A percentile compares a stretch with the other conserved stretches of the same genome.
phyloP scores from a whole-genome alignment of 108 stramenopile genomes.

The Nitzschia sp. region DNA sequence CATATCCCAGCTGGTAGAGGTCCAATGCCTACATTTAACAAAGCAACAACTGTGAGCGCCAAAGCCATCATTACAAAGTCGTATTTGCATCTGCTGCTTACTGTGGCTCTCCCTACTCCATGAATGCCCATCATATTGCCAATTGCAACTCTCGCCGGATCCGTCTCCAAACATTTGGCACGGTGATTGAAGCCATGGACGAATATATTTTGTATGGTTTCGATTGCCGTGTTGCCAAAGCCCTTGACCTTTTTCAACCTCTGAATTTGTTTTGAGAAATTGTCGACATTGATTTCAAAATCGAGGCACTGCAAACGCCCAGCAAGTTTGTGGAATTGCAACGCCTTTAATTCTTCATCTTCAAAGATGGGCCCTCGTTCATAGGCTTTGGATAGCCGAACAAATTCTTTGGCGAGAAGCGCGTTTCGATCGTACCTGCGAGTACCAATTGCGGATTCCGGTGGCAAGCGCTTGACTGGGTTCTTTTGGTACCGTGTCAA shows the following conservation, averaged over 20 bases:
- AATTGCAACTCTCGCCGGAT: conserved; percentile 22
- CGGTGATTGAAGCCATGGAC: neutral
- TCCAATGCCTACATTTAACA: conserved; percentile 10
- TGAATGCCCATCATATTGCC: conserved; percentile 24
- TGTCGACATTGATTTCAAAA: conserved; percentile 33
- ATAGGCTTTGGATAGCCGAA: conserved; percentile 19
- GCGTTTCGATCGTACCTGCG: conserved; percentile 1
- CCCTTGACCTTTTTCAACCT: conserved; percentile 13
- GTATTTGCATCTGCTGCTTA: too few relatives aligned
- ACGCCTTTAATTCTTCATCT: conserved; percentile 25
- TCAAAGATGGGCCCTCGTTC: conserved; percentile 6
- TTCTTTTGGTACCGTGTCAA: neutral
- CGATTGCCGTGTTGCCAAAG: conserved; percentile 21
- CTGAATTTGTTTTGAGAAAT: neutral
- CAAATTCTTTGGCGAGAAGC: conserved; percentile 9
- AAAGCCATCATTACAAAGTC: too few relatives aligned
- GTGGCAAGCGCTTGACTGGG: neutral
- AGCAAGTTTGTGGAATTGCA: conserved; percentile 24
- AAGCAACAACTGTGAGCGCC: too few relatives aligned
- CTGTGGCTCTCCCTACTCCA: conserved; percentile 26
- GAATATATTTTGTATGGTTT: neutral
- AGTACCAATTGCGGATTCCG: too few relatives aligned
- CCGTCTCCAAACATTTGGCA: conserved; percentile 5
- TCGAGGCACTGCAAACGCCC: conserved; percentile 33
- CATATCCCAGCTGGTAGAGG: conserved; percentile 6